Evolutionary conservation across 2,329 filamentous ascomycete species (phyloP), one percentile per base, ranked within the genome.

Genomic region (Sporothrix phasma): DNA sequence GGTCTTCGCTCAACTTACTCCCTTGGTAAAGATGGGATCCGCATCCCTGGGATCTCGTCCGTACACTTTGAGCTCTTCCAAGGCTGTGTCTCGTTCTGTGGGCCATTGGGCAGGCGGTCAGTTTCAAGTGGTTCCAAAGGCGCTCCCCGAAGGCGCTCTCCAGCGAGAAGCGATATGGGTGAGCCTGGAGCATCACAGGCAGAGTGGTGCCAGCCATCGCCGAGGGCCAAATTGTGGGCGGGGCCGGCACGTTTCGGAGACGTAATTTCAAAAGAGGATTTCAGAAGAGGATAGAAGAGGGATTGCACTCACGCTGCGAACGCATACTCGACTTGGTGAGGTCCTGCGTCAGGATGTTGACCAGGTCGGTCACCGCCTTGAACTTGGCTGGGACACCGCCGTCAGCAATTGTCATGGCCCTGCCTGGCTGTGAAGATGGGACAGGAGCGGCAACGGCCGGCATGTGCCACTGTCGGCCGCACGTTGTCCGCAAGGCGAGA

Each of bases 1-100:
- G 43, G 45, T 41, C 13, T 19, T 39, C 29, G n/a, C n/a, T 29
- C 39, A 13, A 68, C 79, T 68, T 80, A 89, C 91, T 75, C 88
- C 79, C 74, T 84, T 82, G n/a, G 88, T 88, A 75, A 94, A 97
- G 65, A 97, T 93, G 1, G 90, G 88, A 65, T 88, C 88, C 31
- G 92, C 86, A 74, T 90, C 81, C 34, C 77, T 78, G 7, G 87
- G 84, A 70, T 88, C 86, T 66, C 92, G 86, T 6, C 92, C 88
- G 70, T 89, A 84, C 37, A 92, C 79, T 75, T 96, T 96, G 58
- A 97, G 79, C 69, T 91, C 77, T 68, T 88, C 84, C 3, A 88
- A 74, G 13, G 79, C 78, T 10, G 80, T 75, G 69, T 85, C 82
- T 67, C 85, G 82, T 71, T 89, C 89, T 91, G 67, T 10, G 4